phyloP scores from a whole-genome alignment of 371 early-diverging fungal species.

The Mortierella sp. region DNA sequence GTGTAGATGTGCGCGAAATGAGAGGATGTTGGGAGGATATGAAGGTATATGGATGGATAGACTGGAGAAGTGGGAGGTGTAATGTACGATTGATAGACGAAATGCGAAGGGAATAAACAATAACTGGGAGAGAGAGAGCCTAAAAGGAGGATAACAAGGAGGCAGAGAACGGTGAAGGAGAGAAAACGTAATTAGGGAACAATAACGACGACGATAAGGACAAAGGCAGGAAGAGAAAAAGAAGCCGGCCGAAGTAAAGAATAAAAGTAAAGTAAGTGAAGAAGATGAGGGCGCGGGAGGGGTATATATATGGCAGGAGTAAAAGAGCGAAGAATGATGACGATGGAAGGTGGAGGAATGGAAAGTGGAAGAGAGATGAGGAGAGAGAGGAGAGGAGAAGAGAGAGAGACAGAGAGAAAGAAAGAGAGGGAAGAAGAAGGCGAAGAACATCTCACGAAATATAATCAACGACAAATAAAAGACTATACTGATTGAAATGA shows the following conservation, averaged over 20 bases:
- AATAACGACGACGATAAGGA: background rate
- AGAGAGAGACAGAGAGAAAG: background rate
- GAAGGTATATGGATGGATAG: too few species aligned
- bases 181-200: background rate
- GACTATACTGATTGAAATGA: background rate
- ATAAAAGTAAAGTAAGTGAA: too few species aligned
- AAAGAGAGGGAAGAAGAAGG: background rate
- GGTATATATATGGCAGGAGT: background rate
- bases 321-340: background rate
- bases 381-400: background rate
- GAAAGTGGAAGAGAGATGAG: background rate
- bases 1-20: too few species aligned
- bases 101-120: background rate
- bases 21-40: too few species aligned
- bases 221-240: background rate
- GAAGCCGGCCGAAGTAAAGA: background rate
- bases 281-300: background rate
- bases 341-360: background rate
- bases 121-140: background rate
- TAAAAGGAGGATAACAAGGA: background rate
- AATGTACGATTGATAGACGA: background rate
- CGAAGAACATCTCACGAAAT: background rate
- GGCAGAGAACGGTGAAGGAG: background rate
- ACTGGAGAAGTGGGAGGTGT: background rate
- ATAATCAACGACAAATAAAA: background rate